Evolutionary conservation across 2,329 filamentous ascomycete species (phyloP).

Genomic region (Chalaropsis ovoidea): DNA sequence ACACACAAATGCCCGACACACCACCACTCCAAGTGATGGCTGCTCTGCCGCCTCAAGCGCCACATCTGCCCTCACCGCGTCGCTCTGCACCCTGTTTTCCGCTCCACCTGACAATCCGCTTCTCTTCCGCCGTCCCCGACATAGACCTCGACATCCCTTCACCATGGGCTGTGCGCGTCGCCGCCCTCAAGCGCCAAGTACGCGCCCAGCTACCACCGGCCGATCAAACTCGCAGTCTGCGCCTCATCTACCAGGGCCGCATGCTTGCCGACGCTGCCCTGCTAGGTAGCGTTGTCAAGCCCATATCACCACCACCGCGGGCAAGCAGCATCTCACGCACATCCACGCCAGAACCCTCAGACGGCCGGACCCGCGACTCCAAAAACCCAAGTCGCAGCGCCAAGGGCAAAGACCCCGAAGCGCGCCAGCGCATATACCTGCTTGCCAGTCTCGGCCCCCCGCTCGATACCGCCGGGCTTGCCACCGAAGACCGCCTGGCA

Average conservation of each 20-base stretch:
- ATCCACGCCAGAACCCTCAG: not conserved
- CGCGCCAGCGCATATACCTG: conserved; percentile 19
- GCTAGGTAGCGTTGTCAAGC: conserved; percentile 56
- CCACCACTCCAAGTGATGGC: not conserved
- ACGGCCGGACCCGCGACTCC: not conserved
- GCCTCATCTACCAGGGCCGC: conserved; percentile 82
- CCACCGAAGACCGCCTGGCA: conserved; percentile 49
- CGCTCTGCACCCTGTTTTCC: conserved; percentile 29
- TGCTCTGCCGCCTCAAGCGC: not conserved
- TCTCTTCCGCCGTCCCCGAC: conserved; percentile 76
- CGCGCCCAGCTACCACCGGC: conserved; percentile 56
- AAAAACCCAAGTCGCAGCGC: conserved; percentile 27
- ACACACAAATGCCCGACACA: not conserved
- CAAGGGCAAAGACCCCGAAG: conserved; percentile 29
- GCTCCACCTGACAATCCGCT: conserved; percentile 76
- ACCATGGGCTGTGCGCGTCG: conserved; percentile 59
- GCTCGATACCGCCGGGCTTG: conserved; percentile 59
- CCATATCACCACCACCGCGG: conserved; percentile 30
- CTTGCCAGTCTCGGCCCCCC: conserved; percentile 28
- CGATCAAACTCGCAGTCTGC: conserved; percentile 59
- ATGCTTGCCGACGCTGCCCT: conserved; percentile 66
- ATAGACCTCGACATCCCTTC: conserved; percentile 64
- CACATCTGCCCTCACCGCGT: not conserved
- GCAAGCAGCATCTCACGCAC: conserved; percentile 21
- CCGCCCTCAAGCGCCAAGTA: conserved; percentile 72